phyloP scores from a whole-genome alignment of 306 rosid species.

The Delonix regia region DNA sequence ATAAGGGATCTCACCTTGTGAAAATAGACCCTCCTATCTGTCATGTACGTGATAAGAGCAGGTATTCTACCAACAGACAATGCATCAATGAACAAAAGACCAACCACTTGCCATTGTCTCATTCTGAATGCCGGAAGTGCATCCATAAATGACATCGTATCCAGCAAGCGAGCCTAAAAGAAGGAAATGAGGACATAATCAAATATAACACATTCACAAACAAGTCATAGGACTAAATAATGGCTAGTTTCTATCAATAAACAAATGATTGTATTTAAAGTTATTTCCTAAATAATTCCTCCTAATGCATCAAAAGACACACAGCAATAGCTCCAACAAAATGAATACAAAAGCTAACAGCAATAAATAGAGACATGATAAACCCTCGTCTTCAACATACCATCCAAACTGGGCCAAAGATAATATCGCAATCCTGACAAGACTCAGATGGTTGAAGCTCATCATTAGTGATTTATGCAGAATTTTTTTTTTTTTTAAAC shows the following conservation, averaged over 20 bases:
- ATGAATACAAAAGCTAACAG: neutral
- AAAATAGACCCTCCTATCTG: conserved; percentile 59
- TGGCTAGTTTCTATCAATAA: neutral
- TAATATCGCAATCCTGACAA: neutral
- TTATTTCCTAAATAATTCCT: neutral
- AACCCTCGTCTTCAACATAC: neutral
- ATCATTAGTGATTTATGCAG: neutral
- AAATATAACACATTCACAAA: conserved; percentile 20
- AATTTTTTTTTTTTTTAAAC: too few relatives aligned
- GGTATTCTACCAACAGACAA: conserved; percentile 82
- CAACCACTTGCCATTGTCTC: conserved; percentile 89
- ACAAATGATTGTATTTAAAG: conserved; percentile 2
- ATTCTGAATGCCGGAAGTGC: conserved; percentile 83
- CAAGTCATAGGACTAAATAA: neutral
- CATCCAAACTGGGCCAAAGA: neutral
- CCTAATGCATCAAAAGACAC: neutral
- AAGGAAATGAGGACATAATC: conserved; percentile 31
- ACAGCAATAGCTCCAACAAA: neutral
- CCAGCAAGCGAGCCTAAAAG: conserved; percentile 71
- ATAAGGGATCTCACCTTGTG: conserved; percentile 61
- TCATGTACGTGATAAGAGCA: conserved; percentile 63
- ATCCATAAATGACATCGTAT: conserved; percentile 83
- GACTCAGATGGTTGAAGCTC: neutral
- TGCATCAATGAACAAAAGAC: conserved; percentile 80
- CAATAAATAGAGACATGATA: neutral